Evolutionary conservation across 208 protist species (phyloP).

Genomic region (Crithidia sp.): DNA sequence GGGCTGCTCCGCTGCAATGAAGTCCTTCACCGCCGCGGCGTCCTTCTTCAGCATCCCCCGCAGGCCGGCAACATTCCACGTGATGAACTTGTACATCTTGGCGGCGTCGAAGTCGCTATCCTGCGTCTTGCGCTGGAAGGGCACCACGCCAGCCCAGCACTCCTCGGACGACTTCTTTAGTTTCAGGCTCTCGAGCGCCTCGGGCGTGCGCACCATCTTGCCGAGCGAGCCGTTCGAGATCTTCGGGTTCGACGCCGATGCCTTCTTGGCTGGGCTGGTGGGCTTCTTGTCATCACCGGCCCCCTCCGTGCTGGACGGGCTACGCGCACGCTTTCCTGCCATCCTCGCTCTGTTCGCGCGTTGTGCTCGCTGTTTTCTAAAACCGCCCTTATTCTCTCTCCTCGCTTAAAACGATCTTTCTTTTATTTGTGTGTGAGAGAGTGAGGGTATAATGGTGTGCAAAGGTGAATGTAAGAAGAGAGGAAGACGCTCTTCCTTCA

Average conservation of each 20-base stretch:
- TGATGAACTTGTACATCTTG: constrained; percentile 88
- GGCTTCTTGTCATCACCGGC: neutral
- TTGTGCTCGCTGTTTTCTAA: too few relatives aligned
- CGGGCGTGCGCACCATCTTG: constrained; percentile 35
- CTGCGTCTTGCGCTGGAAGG: constrained; percentile 61
- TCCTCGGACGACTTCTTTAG: constrained; percentile 56
- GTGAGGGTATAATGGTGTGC: too few relatives aligned
- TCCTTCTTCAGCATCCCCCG: constrained; percentile 86
- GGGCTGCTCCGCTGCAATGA: constrained; percentile 72
- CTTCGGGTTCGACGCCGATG: constrained; percentile 5
- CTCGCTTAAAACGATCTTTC: too few relatives aligned
- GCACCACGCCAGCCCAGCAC: constrained; percentile 67
- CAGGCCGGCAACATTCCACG: constrained; percentile 94
- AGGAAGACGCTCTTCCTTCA: too few relatives aligned
- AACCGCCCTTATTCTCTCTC: too few relatives aligned
- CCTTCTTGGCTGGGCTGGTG: neutral
- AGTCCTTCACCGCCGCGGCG: constrained; percentile 43
- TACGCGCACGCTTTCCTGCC: neutral
- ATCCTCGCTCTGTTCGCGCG: neutral
- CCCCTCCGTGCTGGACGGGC: neutral
- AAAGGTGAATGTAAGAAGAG: too few relatives aligned
- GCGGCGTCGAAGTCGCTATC: constrained; percentile 60
- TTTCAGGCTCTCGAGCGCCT: constrained; percentile 39
- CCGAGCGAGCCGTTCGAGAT: constrained; percentile 42
- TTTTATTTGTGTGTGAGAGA: too few relatives aligned